Evolutionary conservation across 2,329 filamentous ascomycete genomes (phyloP).

Genomic region (Paraconiothyrium sp.): DNA sequence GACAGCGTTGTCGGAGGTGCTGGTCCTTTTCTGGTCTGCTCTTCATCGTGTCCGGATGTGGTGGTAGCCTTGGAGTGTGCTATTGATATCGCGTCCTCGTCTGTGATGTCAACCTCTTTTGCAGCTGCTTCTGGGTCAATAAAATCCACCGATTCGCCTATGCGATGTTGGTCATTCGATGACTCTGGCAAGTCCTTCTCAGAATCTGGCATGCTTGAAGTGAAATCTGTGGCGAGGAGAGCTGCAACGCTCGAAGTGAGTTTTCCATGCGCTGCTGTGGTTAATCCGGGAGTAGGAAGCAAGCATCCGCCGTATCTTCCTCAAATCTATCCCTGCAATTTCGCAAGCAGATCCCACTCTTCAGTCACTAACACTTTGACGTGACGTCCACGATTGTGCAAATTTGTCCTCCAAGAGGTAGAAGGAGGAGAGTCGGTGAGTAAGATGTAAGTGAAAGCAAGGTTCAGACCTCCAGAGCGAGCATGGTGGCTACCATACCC

Average conservation of each 20-base stretch:
- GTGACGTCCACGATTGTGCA: background rate
- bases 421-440: background rate
- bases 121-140: slow-evolving; percentile 11
- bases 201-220: slow-evolving; percentile 18
- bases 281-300: slow-evolving; percentile 16
- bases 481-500: background rate
- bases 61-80: slow-evolving; percentile 36
- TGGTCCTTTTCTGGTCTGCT: slow-evolving; percentile 18
- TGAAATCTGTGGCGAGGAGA: background rate
- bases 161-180: slow-evolving; percentile 1
- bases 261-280: slow-evolving; percentile 2
- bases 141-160: slow-evolving; percentile 10
- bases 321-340: background rate
- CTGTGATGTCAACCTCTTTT: slow-evolving; percentile 24
- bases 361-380: background rate
- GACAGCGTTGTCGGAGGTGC: slow-evolving; percentile 31
- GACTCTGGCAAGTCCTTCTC: slow-evolving; percentile 16
- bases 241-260: background rate
- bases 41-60: slow-evolving; percentile 32
- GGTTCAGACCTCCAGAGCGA: background rate
- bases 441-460: too few relatives aligned
- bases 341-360: background rate
- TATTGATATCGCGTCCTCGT: slow-evolving; percentile 31
- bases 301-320: slow-evolving; percentile 1
- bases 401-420: background rate